A percentile compares a stretch with the other conserved stretches of the same genome.
Evolutionary conservation across 257 asterid genomes (phyloP).

Genomic region (Salvia splendens): DNA sequence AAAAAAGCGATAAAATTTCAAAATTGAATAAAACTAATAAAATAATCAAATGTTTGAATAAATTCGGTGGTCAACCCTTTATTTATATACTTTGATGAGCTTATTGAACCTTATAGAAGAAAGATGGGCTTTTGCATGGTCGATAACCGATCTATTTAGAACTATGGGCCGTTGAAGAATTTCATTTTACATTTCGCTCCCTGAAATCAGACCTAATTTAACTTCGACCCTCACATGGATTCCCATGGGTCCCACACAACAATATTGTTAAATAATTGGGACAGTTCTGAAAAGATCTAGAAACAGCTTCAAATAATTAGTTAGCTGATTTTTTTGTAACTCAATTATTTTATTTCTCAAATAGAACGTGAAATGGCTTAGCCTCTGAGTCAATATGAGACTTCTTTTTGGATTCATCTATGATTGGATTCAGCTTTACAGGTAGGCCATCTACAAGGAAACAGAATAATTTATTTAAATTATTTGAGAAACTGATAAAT

Average conservation of each 20-base stretch:
- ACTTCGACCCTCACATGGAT: too few relatives aligned
- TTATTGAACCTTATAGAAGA: too few relatives aligned
- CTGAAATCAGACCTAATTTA: too few relatives aligned
- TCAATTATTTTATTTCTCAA: neutral
- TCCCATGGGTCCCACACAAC: neutral
- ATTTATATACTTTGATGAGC: too few relatives aligned
- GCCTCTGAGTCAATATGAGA: neutral
- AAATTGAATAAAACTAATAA: too few relatives aligned
- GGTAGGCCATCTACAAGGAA: conserved; percentile 18
- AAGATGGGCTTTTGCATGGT: too few relatives aligned
- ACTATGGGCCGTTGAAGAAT: neutral
- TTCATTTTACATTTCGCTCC: neutral
- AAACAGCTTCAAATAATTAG: neutral
- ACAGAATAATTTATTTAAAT: neutral
- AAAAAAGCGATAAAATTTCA: too few relatives aligned
- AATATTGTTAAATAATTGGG: too few relatives aligned
- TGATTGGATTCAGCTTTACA: conserved; percentile 14
- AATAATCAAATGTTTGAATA: too few relatives aligned
- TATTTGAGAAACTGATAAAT: neutral
- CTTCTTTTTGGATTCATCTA: neutral
- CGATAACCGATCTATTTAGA: neutral
- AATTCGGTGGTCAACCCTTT: too few relatives aligned
- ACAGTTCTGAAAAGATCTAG: conserved; percentile 1
- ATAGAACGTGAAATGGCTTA: neutral
- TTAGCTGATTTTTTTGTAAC: neutral